Evolutionary conservation across 208 protist species (phyloP), one percentile per base, ranked within the genome.

Genomic region (Trypanosoma lewisi): DNA sequence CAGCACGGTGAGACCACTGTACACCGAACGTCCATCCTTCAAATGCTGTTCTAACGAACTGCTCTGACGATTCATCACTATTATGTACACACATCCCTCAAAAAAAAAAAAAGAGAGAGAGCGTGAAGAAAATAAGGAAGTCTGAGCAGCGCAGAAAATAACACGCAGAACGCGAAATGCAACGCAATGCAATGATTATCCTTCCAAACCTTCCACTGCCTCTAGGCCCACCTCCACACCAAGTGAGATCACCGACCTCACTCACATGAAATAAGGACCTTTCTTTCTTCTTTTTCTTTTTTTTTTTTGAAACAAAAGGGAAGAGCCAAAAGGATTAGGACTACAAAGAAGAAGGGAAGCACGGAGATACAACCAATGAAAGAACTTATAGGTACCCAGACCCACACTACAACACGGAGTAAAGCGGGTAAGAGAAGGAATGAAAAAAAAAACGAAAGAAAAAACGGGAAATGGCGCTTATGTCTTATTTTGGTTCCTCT

Each of bases 21-120:
- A 60, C 8, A 50, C 58, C n/a, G 33, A 17, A 27, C 56, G 55
- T 48, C 64, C 66, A 36, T 63, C 66, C 44, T 48, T 50, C 44
- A 71, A 33, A 28, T 57, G 53, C 36, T 66, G 66, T 31, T 69
- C 63, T 21, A 60, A 42, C 27, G 63, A 69, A 5, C 21, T 39
- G 23, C 56, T 30, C 39, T 30, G 23, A 42, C 3, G 27, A 37
- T 47, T 2, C 25, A 36, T 3, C 59, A 64, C 45, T 48, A 31
- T 33, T 14, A 31, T 25, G n/a, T n/a, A n/a, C 7, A 41, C 36
- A 41, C 36, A 41, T 14, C 36, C 36, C 36, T 41, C n/a, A 62
- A 65, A 55, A 58, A 63, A 63, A 48, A 28, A 52, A 54, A 51
- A 60, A 45, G 64, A 27, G 50, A 56, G 44, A 27, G 33, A 19